phyloP scores from a whole-genome alignment of 495 filamentous ascomycete genomes.

The Chaetomium tenue region DNA sequence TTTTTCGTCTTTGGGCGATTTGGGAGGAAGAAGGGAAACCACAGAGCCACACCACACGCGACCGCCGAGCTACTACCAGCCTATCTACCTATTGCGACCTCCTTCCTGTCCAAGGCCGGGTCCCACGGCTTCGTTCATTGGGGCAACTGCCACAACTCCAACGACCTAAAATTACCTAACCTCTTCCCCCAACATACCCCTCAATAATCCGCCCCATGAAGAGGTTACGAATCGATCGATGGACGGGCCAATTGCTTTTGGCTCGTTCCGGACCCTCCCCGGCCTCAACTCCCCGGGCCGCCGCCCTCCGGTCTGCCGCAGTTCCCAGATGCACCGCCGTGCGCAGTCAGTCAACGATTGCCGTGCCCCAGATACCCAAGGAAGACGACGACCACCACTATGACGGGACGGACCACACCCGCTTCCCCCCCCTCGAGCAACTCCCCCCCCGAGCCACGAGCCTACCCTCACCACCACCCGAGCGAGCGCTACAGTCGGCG shows the following conservation, averaged over 20 bases:
- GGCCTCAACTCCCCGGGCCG: slow-evolving; percentile 42
- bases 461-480: slow-evolving; percentile 64
- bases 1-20: slow-evolving; percentile 33
- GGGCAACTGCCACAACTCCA: neutral
- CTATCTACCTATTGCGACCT: neutral
- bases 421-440: slow-evolving; percentile 33
- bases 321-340: slow-evolving; percentile 23
- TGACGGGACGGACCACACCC: slow-evolving; percentile 23
- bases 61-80: slow-evolving; percentile 22
- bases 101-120: neutral
- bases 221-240: slow-evolving; percentile 44
- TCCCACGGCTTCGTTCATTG: neutral
- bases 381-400: slow-evolving; percentile 23
- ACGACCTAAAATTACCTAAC: neutral
- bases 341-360: slow-evolving; percentile 27
- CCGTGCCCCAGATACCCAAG: slow-evolving; percentile 18
- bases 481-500: slow-evolving; percentile 68
- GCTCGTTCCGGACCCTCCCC: slow-evolving; percentile 28
- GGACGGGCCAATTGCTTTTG: slow-evolving; percentile 39
- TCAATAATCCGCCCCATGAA: slow-evolving; percentile 34
- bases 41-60: no score
- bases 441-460: slow-evolving; percentile 26
- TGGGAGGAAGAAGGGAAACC: slow-evolving; percentile 6
- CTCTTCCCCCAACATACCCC: neutral
- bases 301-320: slow-evolving; percentile 26